Base-by-base conservation (phyloP, 2,329 filamentous ascomycete species). In the Fusarium vanettenii region DNA sequence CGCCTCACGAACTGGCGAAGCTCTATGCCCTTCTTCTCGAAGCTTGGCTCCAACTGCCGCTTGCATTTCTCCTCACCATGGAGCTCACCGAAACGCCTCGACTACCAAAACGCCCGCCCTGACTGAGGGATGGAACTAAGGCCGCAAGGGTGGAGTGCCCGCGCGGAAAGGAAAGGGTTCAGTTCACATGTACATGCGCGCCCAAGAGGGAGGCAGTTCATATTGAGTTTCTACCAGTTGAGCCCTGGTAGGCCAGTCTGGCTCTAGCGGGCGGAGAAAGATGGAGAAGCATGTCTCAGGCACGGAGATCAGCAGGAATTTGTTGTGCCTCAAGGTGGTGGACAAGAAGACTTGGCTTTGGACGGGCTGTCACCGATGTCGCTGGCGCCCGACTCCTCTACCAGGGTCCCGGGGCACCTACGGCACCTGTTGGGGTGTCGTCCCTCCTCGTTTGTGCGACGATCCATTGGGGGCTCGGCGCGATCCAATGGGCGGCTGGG, bases 341-440 rank as follows among this genome's bases (percentile, higher is more conserved):
- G 65, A 75, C 41, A 72, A 74, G 66, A 72, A 72, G 72, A 78
- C 70, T 69, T 78, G 76, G 76, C 76, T 75, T 76, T 76, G 69
- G 66, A 64, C 59, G 71, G 71, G 37, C 48, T 63, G 68, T 57
- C 33, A 60, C 74, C 72, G 67, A 77, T 70, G 69, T 74, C 74
- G 71, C 76, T 77, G 76, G 74, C 76, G 76, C 72, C 72, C 72
- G 56, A 73, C 72, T 67, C 70, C 72, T 67, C 70, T 74, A 75
- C 72, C 76, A 66, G 72, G 69, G 72, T 67, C 62, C 66, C 60
- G 70, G 67, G 64, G 48, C 48, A 52, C 25, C 60, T 66, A 67
- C 64, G 64, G 48, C 48, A 52, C 25, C 62, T 66, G 65, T 71
- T 75, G 71, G 73, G 66, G 71, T 43, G 39, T 43, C 39, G 39